Evolutionary conservation across 2,329 filamentous ascomycete genomes (phyloP).

Genomic region (Ascochyta viciae-villosae): DNA sequence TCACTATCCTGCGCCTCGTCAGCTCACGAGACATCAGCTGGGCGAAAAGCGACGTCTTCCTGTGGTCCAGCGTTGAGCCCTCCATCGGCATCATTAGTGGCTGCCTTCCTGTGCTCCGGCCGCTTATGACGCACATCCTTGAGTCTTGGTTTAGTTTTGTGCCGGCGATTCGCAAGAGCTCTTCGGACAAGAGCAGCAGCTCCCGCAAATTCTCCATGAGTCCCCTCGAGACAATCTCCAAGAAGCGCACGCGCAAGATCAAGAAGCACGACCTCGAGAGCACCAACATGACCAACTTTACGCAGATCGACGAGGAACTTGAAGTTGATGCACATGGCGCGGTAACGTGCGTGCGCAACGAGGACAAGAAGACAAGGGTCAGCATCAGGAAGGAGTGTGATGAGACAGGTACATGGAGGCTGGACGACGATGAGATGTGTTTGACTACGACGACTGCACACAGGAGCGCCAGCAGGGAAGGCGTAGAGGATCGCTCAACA

Average conservation of each 20-base stretch:
- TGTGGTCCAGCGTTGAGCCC: no score
- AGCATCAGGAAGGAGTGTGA: conserved; percentile 9
- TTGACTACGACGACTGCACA: conserved; percentile 26
- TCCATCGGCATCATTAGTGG: no score
- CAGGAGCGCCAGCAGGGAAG: conserved; percentile 14
- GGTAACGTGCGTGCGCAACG: not conserved
- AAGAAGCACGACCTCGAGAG: conserved; percentile 21
- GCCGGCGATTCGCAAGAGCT: not conserved
- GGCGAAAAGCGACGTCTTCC: no score
- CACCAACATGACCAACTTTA: conserved; percentile 9
- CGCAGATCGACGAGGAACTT: conserved; percentile 11
- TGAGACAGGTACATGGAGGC: conserved; percentile 20
- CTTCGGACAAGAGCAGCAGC: not conserved
- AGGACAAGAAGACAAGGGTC: conserved; percentile 1
- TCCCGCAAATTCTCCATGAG: conserved; percentile 5
- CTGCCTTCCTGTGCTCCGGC: no score
- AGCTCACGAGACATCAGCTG: no score
- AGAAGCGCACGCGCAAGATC: conserved; percentile 30
- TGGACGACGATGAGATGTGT: conserved; percentile 31
- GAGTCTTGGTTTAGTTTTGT: no score
- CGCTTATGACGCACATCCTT: no score
- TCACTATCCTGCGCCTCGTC: no score
- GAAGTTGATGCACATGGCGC: conserved; percentile 7
- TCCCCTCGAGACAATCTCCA: conserved; percentile 29
- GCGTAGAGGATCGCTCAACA: conserved; percentile 6